phyloP scores from a whole-genome alignment of 768 basidiomycete genomes.

The Auricularia heimuer region DNA sequence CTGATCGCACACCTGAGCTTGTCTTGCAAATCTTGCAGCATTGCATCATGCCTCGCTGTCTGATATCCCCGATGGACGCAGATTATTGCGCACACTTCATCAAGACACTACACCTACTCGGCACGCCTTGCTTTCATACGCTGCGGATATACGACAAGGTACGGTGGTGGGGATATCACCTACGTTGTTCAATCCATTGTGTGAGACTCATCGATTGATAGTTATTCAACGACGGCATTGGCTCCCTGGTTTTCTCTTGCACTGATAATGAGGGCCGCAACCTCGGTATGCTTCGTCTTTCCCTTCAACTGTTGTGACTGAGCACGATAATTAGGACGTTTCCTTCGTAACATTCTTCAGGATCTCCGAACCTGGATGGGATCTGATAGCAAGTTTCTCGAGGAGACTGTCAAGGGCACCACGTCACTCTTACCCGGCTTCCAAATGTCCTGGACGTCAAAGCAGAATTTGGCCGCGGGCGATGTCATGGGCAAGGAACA shows the following conservation, averaged over 20 bases:
- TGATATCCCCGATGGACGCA: constrained; percentile 95
- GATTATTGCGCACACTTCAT: constrained; percentile 90
- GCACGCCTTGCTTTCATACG: constrained; percentile 85
- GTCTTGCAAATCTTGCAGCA: constrained; percentile 56
- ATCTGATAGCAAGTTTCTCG: neutral
- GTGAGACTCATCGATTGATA: constrained; percentile 21
- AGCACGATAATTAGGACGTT: constrained; percentile 52
- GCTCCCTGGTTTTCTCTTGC: constrained; percentile 80
- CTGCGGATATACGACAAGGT: constrained; percentile 80
- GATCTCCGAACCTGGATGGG: constrained; percentile 75
- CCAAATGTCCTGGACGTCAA: constrained; percentile 39
- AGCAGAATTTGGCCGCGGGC: constrained; percentile 28
- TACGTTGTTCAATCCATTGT: neutral
- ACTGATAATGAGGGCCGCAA: constrained; percentile 95
- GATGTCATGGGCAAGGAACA: constrained; percentile 59
- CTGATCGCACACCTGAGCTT: constrained; percentile 29
- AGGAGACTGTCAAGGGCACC: constrained; percentile 33
- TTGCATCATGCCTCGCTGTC: constrained; percentile 84
- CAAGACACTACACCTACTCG: constrained; percentile 74
- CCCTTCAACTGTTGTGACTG: neutral
- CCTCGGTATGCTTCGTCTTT: constrained; percentile 49
- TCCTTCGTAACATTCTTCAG: constrained; percentile 66
- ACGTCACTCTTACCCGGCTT: constrained; percentile 59
- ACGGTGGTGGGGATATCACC: constrained; percentile 8
- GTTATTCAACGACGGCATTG: constrained; percentile 79